Evolutionary conservation across 768 basidiomycete species (phyloP).

Genomic region (Auriscalpium microsporum): DNA sequence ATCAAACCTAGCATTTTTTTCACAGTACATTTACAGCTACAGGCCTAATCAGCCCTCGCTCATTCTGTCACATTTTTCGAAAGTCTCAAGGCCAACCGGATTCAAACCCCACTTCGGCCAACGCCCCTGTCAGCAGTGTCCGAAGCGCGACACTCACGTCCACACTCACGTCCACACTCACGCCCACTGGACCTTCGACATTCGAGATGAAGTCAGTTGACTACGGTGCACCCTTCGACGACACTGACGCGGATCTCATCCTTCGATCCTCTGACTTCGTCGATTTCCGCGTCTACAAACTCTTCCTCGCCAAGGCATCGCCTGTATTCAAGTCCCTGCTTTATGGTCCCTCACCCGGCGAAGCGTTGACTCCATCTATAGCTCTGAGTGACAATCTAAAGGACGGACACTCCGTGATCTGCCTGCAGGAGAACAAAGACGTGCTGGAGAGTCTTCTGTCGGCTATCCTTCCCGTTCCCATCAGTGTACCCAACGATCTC

Average conservation of each 20-base stretch:
- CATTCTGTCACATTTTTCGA: too few relatives aligned
- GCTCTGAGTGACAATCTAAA: background rate
- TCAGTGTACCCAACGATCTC: background rate
- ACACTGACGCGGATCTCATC: background rate
- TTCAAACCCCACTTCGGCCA: too few relatives aligned
- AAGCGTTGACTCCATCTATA: background rate
- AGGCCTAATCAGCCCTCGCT: too few relatives aligned
- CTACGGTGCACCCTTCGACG: background rate
- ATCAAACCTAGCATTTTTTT: too few relatives aligned
- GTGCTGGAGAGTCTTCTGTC: background rate
- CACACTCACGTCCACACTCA: too few relatives aligned
- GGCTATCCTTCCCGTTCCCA: background rate
- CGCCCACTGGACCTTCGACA: too few relatives aligned
- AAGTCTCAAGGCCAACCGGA: too few relatives aligned
- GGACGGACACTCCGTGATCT: background rate
- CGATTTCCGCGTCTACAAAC: background rate
- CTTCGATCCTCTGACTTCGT: background rate
- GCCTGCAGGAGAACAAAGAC: background rate
- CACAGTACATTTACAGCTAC: too few relatives aligned
- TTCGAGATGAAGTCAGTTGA: too few relatives aligned
- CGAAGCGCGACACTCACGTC: too few relatives aligned
- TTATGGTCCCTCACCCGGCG: background rate
- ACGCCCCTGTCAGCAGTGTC: too few relatives aligned
- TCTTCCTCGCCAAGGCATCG: background rate
- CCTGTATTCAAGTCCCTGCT: background rate